A percentile compares a stretch with the other conserved stretches of the same genome.
Conservation (phyloP, 225 moss, liverwort and hornwort species). For the Takakia lepidozioides region DNA sequence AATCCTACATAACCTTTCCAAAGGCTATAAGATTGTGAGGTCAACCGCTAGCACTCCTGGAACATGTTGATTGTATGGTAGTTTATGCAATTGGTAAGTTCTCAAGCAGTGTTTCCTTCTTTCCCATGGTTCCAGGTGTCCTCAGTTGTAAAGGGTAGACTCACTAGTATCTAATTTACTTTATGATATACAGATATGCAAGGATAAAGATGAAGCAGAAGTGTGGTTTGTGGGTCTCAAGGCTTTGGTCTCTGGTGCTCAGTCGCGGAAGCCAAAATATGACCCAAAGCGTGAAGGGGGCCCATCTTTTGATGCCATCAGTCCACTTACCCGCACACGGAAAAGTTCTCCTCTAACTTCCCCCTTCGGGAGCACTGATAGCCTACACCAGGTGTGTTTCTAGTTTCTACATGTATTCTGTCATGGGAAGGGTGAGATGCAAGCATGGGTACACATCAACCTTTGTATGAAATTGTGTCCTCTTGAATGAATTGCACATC, state of each 20-base stretch:
- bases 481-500: no score
- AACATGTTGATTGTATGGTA: no score
- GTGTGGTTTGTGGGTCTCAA: slow-evolving; percentile 97
- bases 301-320: slow-evolving; percentile 40
- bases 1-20: no score
- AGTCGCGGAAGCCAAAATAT: slow-evolving; percentile 68
- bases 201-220: slow-evolving; percentile 99
- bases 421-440: neutral
- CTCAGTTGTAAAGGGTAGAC: no score
- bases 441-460: no score
- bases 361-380: slow-evolving; percentile 80
- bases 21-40: no score
- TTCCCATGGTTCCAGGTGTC: no score
- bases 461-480: no score
- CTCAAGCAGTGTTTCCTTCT: no score
- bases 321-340: slow-evolving; percentile 67
- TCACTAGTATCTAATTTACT: no score
- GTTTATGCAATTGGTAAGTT: no score
- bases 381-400: slow-evolving; percentile 64
- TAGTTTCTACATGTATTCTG: neutral
- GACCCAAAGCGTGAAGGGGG: slow-evolving; percentile 50
- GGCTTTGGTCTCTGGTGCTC: slow-evolving; percentile 74
- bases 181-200: slow-evolving; percentile 95
- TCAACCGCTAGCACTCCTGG: no score
- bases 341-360: slow-evolving; percentile 82